phyloP scores from a whole-genome alignment of 768 basidiomycete genomes.

The Termitomyces sp. region DNA sequence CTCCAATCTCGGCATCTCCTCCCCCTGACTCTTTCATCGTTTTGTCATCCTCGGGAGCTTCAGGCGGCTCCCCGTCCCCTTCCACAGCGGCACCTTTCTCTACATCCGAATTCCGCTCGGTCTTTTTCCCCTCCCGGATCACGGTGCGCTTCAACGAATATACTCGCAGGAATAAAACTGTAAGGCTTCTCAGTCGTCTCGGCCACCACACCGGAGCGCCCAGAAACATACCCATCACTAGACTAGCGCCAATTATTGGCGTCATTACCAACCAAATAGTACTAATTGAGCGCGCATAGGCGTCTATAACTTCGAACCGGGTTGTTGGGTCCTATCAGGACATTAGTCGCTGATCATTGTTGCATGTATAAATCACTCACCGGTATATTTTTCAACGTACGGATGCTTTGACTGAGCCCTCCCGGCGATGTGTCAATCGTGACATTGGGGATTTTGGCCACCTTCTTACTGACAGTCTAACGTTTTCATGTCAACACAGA shows the following conservation, averaged over 20 bases:
- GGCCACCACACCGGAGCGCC: neutral
- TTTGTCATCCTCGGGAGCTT: slow-evolving; percentile 20
- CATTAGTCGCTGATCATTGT: neutral
- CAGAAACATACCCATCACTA: slow-evolving; percentile 39
- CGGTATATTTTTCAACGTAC: slow-evolving; percentile 36
- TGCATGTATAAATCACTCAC: slow-evolving; percentile 20
- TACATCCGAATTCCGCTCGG: slow-evolving; percentile 11
- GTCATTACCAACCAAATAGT: slow-evolving; percentile 63
- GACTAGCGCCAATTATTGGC: slow-evolving; percentile 46
- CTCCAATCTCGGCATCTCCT: slow-evolving; percentile 1
- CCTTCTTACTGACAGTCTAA: slow-evolving; percentile 31
- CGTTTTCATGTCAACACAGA: neutral
- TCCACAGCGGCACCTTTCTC: slow-evolving; percentile 13
- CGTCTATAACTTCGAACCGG: slow-evolving; percentile 48
- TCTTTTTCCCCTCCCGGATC: slow-evolving; percentile 31
- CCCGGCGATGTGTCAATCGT: slow-evolving; percentile 34
- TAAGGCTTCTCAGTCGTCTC: neutral
- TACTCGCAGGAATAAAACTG: slow-evolving; percentile 51
- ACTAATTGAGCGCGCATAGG: slow-evolving; percentile 57
- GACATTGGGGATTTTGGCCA: slow-evolving; percentile 31
- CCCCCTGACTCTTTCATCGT: slow-evolving; percentile 12
- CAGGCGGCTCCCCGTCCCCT: slow-evolving; percentile 6
- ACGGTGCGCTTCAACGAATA: slow-evolving; percentile 54
- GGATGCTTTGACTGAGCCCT: slow-evolving; percentile 40
- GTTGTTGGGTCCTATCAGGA: slow-evolving; percentile 37